These are phyloP conservation scores for Carpinus viminea DNA, from an alignment of 306 rosid species.

Conservation along the genomic window DNA sequence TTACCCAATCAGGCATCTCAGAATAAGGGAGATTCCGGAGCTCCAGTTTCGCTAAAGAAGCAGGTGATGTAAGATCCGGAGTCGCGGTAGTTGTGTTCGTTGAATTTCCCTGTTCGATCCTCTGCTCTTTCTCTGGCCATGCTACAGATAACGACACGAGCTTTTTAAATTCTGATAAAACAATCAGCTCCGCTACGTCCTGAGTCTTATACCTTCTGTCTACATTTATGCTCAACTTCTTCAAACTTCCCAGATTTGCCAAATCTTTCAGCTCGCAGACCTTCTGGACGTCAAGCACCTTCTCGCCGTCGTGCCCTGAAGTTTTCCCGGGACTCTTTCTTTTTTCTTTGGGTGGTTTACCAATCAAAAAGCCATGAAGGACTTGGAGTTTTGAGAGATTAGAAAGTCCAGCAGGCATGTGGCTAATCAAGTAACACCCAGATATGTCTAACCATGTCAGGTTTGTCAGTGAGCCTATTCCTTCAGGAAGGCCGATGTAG, in stretches of 20 bases:
- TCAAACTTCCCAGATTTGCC: neutral
- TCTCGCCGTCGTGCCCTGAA: too few relatives aligned
- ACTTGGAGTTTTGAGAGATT: constrained; percentile 18
- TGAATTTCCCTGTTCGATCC: too few relatives aligned
- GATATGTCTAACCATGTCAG: constrained; percentile 28
- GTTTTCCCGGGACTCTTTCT: too few relatives aligned
- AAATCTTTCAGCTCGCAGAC: constrained; percentile 14
- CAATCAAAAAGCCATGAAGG: constrained; percentile 28
- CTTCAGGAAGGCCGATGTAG: constrained; percentile 22
- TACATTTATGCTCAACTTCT: constrained; percentile 23
- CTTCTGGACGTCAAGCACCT: too few relatives aligned
- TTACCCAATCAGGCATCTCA: constrained; percentile 3
- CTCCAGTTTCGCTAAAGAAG: constrained; percentile 9
- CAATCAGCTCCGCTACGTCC: neutral
- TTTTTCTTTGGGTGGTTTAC: neutral
- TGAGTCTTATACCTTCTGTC: too few relatives aligned
- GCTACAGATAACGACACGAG: constrained; percentile 20
- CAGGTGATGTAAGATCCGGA: neutral
- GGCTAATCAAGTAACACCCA: constrained; percentile 24
- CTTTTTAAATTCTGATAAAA: neutral
- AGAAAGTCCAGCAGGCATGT: constrained; percentile 27
- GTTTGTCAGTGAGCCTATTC: constrained; percentile 25
- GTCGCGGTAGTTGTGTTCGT: neutral
- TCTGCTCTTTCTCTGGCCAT: neutral
- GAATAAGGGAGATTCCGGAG: constrained; percentile 12